Conservation (phyloP, 192 early-diverging fungal genomes). For the Coemansia asiatica region DNA sequence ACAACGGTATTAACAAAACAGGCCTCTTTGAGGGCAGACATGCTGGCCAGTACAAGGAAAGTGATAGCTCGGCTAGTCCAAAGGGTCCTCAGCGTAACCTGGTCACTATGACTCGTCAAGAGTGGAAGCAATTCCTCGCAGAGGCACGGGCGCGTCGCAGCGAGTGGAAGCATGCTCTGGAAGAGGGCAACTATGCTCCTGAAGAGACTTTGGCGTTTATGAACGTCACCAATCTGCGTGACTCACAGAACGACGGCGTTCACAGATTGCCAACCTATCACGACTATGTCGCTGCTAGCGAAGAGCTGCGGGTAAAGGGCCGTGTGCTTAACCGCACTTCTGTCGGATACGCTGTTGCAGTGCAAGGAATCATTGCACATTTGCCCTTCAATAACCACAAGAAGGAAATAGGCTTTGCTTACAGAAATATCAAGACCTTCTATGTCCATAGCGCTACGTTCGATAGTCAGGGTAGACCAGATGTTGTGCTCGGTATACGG, state of each 20-base stretch:
- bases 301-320: slow-evolving; percentile 59
- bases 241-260: slow-evolving; percentile 35
- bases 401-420: slow-evolving; percentile 35
- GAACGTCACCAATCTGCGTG: slow-evolving; percentile 34
- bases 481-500: slow-evolving; percentile 21
- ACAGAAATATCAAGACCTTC: slow-evolving; percentile 58
- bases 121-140: slow-evolving; percentile 65
- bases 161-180: slow-evolving; percentile 57
- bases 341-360: slow-evolving; percentile 59
- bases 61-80: not conserved
- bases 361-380: slow-evolving; percentile 63
- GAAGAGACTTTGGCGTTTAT: slow-evolving; percentile 47
- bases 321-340: slow-evolving; percentile 59
- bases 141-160: slow-evolving; percentile 56
- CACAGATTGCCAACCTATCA: slow-evolving; percentile 60
- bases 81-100: slow-evolving; percentile 55
- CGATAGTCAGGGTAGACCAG: slow-evolving; percentile 41
- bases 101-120: slow-evolving; percentile 55
- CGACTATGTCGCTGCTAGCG: slow-evolving; percentile 39
- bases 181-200: slow-evolving; percentile 34
- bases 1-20: not conserved
- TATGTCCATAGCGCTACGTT: slow-evolving; percentile 63
- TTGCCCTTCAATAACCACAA: slow-evolving; percentile 41
- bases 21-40: not conserved
- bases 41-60: not conserved